Percentiles rank a stretch among this genome's conserved stretches.
These are phyloP conservation scores for Erodium texanum DNA, from an alignment of 441 rosid species.

Conservation along the genomic window DNA sequence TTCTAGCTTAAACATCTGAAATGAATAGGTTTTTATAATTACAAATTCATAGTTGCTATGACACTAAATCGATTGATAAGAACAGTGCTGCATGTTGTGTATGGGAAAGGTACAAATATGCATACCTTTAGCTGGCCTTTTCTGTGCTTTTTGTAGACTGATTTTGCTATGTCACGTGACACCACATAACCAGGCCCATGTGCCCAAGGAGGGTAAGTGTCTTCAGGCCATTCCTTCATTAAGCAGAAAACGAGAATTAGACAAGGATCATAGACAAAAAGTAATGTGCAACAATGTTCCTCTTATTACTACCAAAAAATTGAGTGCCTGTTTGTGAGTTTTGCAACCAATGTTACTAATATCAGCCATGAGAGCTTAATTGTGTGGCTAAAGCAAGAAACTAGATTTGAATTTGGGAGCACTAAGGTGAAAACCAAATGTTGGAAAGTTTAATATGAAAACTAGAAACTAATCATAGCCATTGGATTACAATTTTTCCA, in stretches of 20 bases:
- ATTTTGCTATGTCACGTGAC: conserved; percentile 66
- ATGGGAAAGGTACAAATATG: background rate
- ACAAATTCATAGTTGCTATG: background rate
- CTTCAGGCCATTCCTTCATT: conserved; percentile 78
- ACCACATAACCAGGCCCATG: conserved; percentile 96
- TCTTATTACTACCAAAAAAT: background rate
- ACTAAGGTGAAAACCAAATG: too few species aligned
- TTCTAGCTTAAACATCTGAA: conserved; percentile 93
- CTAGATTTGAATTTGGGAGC: background rate
- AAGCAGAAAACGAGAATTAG: background rate
- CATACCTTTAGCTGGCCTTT: conserved; percentile 67
- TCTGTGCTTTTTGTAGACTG: conserved; percentile 49
- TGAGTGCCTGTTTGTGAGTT: background rate
- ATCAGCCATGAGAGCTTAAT: background rate
- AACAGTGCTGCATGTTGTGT: too few species aligned
- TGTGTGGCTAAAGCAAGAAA: background rate
- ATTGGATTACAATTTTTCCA: too few species aligned
- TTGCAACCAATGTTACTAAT: background rate
- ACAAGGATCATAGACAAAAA: background rate
- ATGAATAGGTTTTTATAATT: background rate
- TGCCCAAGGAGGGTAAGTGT: conserved; percentile 87
- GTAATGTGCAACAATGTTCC: too few species aligned
- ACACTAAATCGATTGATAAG: too few species aligned
- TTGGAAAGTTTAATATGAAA: too few species aligned
- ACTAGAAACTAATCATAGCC: too few species aligned